Evolutionary conservation across 495 filamentous ascomycete species (phyloP), one percentile per base, ranked within the genome.

Genomic region (Extremus antarcticus): DNA sequence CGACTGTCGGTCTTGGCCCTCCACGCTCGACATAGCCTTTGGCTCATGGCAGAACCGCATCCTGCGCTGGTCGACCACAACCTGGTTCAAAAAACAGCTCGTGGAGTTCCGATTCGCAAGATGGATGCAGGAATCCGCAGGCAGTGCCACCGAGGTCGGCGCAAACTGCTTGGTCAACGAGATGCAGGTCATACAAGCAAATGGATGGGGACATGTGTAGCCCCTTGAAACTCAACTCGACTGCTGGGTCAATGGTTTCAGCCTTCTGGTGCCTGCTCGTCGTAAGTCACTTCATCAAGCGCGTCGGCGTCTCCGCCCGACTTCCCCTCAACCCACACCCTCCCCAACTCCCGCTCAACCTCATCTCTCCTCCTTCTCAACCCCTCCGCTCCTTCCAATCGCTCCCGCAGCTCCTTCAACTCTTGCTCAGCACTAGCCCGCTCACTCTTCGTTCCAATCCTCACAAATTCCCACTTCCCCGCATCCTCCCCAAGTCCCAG

Each of bases 361-460:
- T 88, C 82, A 51, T 84, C 79, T 19, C 83, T 80, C 38, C 94
- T 78, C 49, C 70, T 67, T 74, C 89, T 86, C 88, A 87, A 91
- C 63, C 83, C 76, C 45, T 91, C 87, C 0, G 95, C 90, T 66
- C 86, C 83, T 19, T 78, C 78, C 2, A 97, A 70, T 15, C 82
- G 77, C 65, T 90, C 87, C 39, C 82, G 82, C 43, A 99, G 73
- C 59, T 92, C 87, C 48, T 84, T 76, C 41, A 99, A 69, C 68
- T 99, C 94, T 62, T 82, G 83, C 73, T 95, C 89, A 1, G 95
- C 90, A 8, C 84, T 83, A 63, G 88, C 82, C 70, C 90, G 92
- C 74, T 99, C 94, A 61, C 83, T 76, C 65, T 87, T 85, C 0
- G 90, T 96, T 41, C 94, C 94, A 57, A 99, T 95, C 43, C 88